Conservation (phyloP, 805 yeast genomes). For the Candida vaughaniae region DNA sequence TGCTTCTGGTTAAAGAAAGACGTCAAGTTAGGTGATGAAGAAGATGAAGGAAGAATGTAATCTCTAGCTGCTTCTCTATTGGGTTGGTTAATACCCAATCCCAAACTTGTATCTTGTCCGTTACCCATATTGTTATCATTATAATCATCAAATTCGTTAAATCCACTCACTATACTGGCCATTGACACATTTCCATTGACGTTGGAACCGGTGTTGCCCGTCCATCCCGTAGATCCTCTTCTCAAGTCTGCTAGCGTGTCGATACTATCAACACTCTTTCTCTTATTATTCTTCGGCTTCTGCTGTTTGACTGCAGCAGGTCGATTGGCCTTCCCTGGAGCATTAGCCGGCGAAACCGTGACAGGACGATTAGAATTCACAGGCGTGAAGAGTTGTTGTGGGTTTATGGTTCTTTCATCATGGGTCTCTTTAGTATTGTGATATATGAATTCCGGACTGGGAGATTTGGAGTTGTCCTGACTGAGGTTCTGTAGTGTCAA, state of each 20-base stretch:
- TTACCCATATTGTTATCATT: not conserved
- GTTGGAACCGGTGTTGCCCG: too few species aligned
- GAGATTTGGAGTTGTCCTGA: conserved; percentile 12
- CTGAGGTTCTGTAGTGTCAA: conserved; percentile 8
- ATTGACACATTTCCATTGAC: too few species aligned
- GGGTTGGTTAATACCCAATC: not conserved
- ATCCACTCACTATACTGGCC: not conserved
- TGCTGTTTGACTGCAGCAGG: conserved; percentile 5
- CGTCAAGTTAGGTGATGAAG: conserved; percentile 20
- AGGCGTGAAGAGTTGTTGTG: conserved; percentile 24
- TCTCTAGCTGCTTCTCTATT: conserved; percentile 6
- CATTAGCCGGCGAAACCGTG: not conserved
- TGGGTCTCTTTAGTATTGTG: conserved; percentile 8
- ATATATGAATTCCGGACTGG: conserved; percentile 16
- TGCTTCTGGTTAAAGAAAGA: conserved; percentile 8
- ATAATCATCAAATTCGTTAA: not conserved
- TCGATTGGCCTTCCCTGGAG: too few species aligned
- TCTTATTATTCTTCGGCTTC: not conserved
- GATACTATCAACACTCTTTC: conserved; percentile 1
- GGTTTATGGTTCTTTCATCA: conserved; percentile 31
- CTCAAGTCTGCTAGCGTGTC: not conserved
- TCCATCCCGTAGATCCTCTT: not conserved
- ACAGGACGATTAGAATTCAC: not conserved
- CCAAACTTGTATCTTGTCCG: not conserved
- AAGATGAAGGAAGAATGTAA: conserved; percentile 15